Conservation (phyloP, 2,329 filamentous ascomycete genomes). For the Pseudogymnoascus sp. region DNA sequence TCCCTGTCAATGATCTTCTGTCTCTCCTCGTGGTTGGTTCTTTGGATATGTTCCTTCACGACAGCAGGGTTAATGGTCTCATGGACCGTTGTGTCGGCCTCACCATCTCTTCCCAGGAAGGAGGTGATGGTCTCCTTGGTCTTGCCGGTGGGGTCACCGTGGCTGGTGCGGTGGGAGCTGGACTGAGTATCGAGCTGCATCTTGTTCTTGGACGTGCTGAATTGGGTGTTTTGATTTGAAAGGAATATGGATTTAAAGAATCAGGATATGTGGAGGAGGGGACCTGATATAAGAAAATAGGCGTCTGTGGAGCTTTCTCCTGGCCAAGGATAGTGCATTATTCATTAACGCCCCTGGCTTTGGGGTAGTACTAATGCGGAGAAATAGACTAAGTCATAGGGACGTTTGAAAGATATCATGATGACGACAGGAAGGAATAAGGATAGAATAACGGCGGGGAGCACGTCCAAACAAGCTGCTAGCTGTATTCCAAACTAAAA, state of each 20-base stretch:
- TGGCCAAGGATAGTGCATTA: neutral
- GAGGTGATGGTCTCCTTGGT: slow-evolving; percentile 54
- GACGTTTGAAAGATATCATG: neutral
- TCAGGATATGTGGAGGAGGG: neutral
- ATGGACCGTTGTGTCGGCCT: slow-evolving; percentile 64
- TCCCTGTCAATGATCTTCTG: slow-evolving; percentile 59
- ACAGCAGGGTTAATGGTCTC: slow-evolving; percentile 54
- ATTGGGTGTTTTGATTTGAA: slow-evolving; percentile 8
- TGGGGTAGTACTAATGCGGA: neutral
- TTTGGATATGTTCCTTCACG: slow-evolving; percentile 51
- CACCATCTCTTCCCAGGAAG: slow-evolving; percentile 54
- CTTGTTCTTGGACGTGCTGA: slow-evolving; percentile 10
- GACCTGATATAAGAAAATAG: slow-evolving; percentile 10
- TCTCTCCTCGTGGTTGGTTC: slow-evolving; percentile 53
- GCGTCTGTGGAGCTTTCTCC: slow-evolving; percentile 5
- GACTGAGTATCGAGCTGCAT: slow-evolving; percentile 7
- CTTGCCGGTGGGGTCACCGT: slow-evolving; percentile 44
- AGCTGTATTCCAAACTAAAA: slow-evolving; percentile 1
- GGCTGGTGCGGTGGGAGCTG: slow-evolving; percentile 2
- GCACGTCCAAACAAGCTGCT: neutral
- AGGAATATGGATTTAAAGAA: slow-evolving; percentile 1
- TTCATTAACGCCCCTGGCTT: neutral
- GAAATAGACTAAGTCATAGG: neutral
- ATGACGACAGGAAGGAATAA: slow-evolving; percentile 5
- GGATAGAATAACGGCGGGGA: neutral